Base-by-base conservation (phyloP, 257 asterid species). In the Fraxinus anomala region DNA sequence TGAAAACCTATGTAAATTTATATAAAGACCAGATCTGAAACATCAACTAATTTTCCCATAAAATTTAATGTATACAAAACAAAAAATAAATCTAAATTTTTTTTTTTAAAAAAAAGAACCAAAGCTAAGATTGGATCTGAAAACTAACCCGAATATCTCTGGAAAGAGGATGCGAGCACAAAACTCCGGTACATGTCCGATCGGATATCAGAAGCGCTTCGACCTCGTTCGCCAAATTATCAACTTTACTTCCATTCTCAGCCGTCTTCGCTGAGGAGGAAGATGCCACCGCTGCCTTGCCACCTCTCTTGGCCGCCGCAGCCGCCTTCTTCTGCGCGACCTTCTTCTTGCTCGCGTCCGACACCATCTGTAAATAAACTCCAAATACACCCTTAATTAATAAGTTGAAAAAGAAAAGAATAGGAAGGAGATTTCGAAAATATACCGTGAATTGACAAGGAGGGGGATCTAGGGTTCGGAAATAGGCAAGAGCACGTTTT, bases 261-360 rank as follows among this genome's bases (percentile, higher is more conserved):
- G 81, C 40, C 6, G 89, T 70, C 71, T 87, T 87, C 16, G 93
- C 86, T 23, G 93, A 84, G 17, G 90, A 80, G 19, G 88, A 88
- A 16, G 88, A 88, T 5, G 86, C 85, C 0, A 91, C 86, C 3
- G 84, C 80, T 40, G 87, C 88, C 77, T 88, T 89, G 24, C 89
- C 89, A 40, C 92, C 92, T 87, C 92, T 89, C 80, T 89, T 88
- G 9, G 91, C 91, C 21, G 97, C 99, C 1, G 19, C 54, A 5
- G 97, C 98, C 4, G 97, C 98, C 89, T 96, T 96, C 94, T 93
- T 96, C 88, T 96, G 98, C 26, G 92, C 94, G 21, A 89, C 97
- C 91, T 92, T 96, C 93, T 92, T 96, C 92, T 93, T 96, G 82
- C 96, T 89, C 82, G 98, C 99, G 83, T 96, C 99, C 40, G 98